A percentile compares a stretch with the other conserved stretches of the same genome.
These are phyloP conservation scores for Heteromeles arbutifolia DNA, from an alignment of 306 rosid genomes.

Conservation along the genomic window DNA sequence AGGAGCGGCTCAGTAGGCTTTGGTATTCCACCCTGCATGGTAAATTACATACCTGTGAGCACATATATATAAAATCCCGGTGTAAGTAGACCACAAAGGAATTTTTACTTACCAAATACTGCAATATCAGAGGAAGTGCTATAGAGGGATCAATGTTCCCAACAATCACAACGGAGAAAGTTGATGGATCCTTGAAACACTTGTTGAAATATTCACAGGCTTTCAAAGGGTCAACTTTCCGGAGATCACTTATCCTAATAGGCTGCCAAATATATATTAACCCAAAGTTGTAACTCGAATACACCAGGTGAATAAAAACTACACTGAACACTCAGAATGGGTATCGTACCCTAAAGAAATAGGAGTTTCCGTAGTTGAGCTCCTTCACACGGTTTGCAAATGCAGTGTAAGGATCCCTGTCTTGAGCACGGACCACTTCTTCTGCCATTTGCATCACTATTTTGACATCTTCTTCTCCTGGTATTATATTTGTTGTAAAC, in stretches of 20 bases:
- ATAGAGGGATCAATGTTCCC: constrained; percentile 77
- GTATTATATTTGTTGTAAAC: constrained; percentile 68
- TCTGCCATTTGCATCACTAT: constrained; percentile 99
- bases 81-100: constrained; percentile 12
- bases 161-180: constrained; percentile 77
- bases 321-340: constrained; percentile 13
- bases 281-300: constrained; percentile 19
- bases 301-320: constrained; percentile 4
- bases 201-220: constrained; percentile 94
- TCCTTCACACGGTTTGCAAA: constrained; percentile 95
- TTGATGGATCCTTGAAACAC: constrained; percentile 91
- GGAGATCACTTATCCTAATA: constrained; percentile 66
- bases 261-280: constrained; percentile 53
- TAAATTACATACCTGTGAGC: constrained; percentile 23
- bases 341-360: constrained; percentile 72
- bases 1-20: constrained; percentile 68
- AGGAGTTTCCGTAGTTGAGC: constrained; percentile 95
- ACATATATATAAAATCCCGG: constrained; percentile 3
- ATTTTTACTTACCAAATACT: constrained; percentile 66
- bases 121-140: constrained; percentile 86
- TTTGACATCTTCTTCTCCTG: constrained; percentile 82
- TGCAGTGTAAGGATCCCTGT: constrained; percentile 89
- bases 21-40: constrained; percentile 85
- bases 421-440: constrained; percentile 93
- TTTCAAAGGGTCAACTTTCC: constrained; percentile 71